phyloP scores from a whole-genome alignment of 2,329 filamentous ascomycete species.

The Colletotrichum sidae region DNA sequence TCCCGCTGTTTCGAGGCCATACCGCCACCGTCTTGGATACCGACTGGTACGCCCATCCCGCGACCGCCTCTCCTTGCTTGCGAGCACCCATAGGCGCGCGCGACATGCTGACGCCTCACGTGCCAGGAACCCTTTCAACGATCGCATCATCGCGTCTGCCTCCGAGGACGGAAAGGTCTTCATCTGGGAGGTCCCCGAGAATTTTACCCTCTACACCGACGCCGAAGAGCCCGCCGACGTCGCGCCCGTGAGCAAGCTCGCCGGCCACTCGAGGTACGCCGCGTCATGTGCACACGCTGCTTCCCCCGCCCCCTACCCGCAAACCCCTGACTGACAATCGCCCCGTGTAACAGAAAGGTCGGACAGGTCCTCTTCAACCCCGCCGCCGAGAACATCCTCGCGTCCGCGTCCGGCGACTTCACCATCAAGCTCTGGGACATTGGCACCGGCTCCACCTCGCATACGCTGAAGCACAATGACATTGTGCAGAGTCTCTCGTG shows the following conservation, averaged over 20 bases:
- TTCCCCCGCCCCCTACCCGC: constrained; percentile 12
- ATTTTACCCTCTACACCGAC: constrained; percentile 87
- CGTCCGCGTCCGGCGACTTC: constrained; percentile 94
- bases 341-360: constrained; percentile 76
- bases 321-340: constrained; percentile 1
- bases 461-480: constrained; percentile 86
- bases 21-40: constrained; percentile 96
- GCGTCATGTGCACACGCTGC: constrained; percentile 40
- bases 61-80: constrained; percentile 33
- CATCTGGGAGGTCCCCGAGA: constrained; percentile 92
- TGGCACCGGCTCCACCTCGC: constrained; percentile 77
- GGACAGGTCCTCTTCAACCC: constrained; percentile 99
- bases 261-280: constrained; percentile 83
- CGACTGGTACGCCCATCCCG: constrained; percentile 78
- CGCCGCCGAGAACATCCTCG: constrained; percentile 92
- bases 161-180: constrained; percentile 98
- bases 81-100: constrained; percentile 24
- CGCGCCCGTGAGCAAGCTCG: constrained; percentile 81
- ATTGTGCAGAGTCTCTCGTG: constrained; percentile 96
- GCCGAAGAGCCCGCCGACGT: constrained; percentile 87
- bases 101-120: constrained; percentile 43
- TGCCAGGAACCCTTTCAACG: constrained; percentile 92
- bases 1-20: constrained; percentile 95
- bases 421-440: constrained; percentile 97
- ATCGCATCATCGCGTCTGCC: constrained; percentile 89